Percentiles rank a stretch among this genome's conserved stretches.
Evolutionary conservation across 176 grass and related monocot genomes (phyloP).

Genomic region (Carex littledalei): DNA sequence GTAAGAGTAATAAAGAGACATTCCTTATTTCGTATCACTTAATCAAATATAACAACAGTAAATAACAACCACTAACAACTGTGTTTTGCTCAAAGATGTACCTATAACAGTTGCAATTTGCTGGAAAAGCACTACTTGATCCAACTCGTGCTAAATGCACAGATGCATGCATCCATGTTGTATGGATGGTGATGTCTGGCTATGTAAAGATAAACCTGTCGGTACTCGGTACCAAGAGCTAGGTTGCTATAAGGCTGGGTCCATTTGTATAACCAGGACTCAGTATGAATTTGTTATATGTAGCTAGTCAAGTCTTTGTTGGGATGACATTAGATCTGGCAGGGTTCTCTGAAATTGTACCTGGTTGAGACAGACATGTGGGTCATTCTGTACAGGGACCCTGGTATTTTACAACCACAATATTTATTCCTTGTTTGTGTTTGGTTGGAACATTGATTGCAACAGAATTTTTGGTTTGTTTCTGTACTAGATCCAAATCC

Average conservation of each 20-base stretch:
- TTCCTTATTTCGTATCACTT: background rate
- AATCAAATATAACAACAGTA: background rate
- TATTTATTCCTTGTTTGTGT: background rate
- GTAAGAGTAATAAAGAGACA: background rate
- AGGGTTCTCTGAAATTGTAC: conserved; percentile 4
- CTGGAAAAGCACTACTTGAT: background rate
- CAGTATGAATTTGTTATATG: background rate
- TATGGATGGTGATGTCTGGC: background rate
- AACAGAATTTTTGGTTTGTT: background rate
- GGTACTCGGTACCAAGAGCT: background rate
- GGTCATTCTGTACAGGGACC: background rate
- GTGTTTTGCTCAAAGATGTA: too few relatives aligned
- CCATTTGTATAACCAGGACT: background rate
- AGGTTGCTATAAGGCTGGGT: background rate
- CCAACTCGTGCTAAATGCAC: background rate
- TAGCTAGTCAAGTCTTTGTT: conserved; percentile 11
- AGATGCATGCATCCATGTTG: background rate
- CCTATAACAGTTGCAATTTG: background rate
- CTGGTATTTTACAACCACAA: background rate
- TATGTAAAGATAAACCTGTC: background rate
- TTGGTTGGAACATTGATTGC: background rate
- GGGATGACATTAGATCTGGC: background rate
- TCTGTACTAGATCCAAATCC: background rate
- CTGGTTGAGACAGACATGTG: background rate
- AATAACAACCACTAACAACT: background rate